Percentiles rank a stretch among this genome's conserved stretches.
Conservation (phyloP, 176 grass and related monocot genomes). For the Urochloa ruziziensis region DNA sequence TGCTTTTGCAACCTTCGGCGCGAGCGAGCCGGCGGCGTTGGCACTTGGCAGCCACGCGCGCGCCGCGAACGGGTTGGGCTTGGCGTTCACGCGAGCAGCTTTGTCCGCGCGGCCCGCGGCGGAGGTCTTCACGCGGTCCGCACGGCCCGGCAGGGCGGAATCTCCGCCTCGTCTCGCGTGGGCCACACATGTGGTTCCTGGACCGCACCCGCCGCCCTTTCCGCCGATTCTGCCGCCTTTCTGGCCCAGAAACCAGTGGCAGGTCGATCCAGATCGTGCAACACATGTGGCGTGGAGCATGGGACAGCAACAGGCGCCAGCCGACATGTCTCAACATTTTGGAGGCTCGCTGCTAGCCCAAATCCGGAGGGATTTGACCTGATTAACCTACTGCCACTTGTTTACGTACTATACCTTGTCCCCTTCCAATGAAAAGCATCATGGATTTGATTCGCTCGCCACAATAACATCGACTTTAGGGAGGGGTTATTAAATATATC, state of each 20-base stretch:
- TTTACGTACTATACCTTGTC: not conserved
- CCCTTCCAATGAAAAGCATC: not conserved
- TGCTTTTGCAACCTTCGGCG: too few species aligned
- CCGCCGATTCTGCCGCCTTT: not conserved
- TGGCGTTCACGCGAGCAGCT: too few species aligned
- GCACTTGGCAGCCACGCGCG: too few species aligned
- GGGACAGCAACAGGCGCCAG: too few species aligned
- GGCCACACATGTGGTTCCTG: not conserved
- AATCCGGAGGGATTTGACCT: not conserved
- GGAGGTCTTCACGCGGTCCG: too few species aligned
- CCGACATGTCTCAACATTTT: not conserved
- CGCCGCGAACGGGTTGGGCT: too few species aligned
- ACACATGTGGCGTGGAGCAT: not conserved
- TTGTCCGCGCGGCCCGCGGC: too few species aligned
- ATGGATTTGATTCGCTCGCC: not conserved
- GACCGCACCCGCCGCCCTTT: not conserved
- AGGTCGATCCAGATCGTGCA: not conserved
- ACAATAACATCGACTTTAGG: too few species aligned
- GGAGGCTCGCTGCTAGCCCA: not conserved
- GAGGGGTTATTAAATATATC: too few species aligned
- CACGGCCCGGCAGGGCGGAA: not conserved
- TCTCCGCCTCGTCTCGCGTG: not conserved
- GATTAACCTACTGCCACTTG: not conserved
- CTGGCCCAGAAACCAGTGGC: not conserved
- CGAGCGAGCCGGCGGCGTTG: too few species aligned